These are phyloP conservation scores for Leucocoprinus leucothites DNA, from an alignment of 768 basidiomycete species.

Conservation along the genomic window DNA sequence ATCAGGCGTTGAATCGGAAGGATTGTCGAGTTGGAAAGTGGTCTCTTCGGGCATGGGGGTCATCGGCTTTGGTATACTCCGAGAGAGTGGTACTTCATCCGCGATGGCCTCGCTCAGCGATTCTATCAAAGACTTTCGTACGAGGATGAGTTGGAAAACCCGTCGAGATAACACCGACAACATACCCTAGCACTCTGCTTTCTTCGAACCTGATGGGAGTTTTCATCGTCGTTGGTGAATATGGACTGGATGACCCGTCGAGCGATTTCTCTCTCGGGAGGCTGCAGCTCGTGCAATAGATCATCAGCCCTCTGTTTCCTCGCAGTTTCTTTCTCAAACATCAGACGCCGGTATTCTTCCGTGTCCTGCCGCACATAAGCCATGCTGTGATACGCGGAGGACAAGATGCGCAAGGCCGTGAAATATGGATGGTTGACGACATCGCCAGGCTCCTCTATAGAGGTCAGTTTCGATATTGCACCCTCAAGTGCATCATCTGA, in stretches of 20 bases:
- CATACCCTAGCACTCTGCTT: slow-evolving; percentile 61
- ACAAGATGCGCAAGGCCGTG: slow-evolving; percentile 64
- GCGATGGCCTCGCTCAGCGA: slow-evolving; percentile 55
- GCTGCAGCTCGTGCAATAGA: slow-evolving; percentile 53
- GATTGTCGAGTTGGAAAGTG: neutral
- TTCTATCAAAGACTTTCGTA: slow-evolving; percentile 44
- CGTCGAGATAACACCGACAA: slow-evolving; percentile 4
- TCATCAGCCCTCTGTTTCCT: slow-evolving; percentile 49
- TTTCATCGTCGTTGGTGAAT: slow-evolving; percentile 52
- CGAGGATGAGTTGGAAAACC: slow-evolving; percentile 4
- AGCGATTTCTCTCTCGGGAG: slow-evolving; percentile 66
- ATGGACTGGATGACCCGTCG: slow-evolving; percentile 63
- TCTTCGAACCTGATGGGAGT: slow-evolving; percentile 45
- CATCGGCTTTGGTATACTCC: slow-evolving; percentile 30
- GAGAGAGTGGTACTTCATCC: slow-evolving; percentile 40
- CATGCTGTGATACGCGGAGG: slow-evolving; percentile 60
- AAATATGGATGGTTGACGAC: slow-evolving; percentile 57
- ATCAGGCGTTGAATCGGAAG: neutral
- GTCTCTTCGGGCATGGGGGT: slow-evolving; percentile 35
- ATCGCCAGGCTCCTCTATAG: slow-evolving; percentile 45
- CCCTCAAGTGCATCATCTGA: slow-evolving; percentile 73
- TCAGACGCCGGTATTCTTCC: slow-evolving; percentile 49
- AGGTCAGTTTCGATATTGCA: slow-evolving; percentile 49
- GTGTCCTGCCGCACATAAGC: slow-evolving; percentile 58
- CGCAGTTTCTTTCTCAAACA: slow-evolving; percentile 60